Evolutionary conservation across 495 filamentous ascomycete species (phyloP), one percentile per base, ranked within the genome.

Genomic region (Aspergillus coremiiformis): DNA sequence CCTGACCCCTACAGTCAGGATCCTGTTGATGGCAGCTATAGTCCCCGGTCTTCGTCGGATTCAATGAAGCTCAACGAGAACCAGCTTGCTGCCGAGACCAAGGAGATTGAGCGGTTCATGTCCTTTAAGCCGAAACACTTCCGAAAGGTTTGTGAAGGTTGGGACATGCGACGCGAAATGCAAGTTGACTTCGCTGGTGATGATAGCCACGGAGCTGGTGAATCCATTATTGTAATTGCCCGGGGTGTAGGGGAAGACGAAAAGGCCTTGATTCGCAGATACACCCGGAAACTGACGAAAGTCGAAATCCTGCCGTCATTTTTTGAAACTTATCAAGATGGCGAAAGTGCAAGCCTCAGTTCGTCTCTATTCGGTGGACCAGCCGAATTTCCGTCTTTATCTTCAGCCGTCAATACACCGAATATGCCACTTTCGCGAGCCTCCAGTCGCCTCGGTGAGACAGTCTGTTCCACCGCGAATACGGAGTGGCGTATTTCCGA

Each of bases 101-200:
- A 76, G 49, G 87, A 92, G 70, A 89, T 94, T 46, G 85, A 95
- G 59, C 78, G 74, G 35, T 96, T 85, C 58, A 68, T 90, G 19
- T 72, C 72, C 5, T 83, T 84, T 61, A 89, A 78, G 59, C 92
- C 90, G 14, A 78, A 80, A 32, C 80, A 90, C 55, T 96, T 91
- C 68, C 83, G 79, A 21, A 87, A 84, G 58, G 70, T 81, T 7
- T 96, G 87, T 66, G 73, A 85, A 47, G 84, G 86, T 3, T 97
- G 94, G 93, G 86, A 96, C 57, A 97, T 97, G 91, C 81, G 83
- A 47, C 81, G 90, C 47, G 84, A 76, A 44, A 66, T 97, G 17
- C 84, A 90, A 61, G 87, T 95, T 7, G 93, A 98, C 64, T 98
- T 95, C 69, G 86, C 86, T 21, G 83, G 82, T 41, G 86, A 86